These are phyloP conservation scores for Polyporus arcularius DNA, from an alignment of 768 basidiomycete species.

Conservation along the genomic window DNA sequence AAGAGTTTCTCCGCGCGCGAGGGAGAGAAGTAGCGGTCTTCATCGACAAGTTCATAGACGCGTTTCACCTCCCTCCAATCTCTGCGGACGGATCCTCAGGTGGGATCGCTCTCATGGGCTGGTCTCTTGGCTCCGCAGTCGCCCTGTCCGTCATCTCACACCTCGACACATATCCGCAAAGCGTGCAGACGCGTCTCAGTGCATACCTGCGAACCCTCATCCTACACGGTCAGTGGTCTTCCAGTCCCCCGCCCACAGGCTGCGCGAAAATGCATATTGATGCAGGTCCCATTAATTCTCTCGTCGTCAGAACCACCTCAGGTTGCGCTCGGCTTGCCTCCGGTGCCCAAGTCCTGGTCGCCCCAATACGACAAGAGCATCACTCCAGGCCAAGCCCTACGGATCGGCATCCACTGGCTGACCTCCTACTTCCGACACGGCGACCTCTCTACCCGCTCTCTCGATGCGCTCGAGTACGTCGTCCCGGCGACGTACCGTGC, in stretches of 20 bases:
- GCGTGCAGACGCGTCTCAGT: not conserved
- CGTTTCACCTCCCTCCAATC: not conserved
- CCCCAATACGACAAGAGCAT: not conserved
- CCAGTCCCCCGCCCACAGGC: not conserved
- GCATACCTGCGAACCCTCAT: constrained; percentile 2
- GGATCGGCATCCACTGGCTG: not conserved
- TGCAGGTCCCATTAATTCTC: too few species aligned
- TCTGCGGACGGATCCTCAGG: constrained; percentile 1
- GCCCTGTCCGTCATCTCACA: constrained; percentile 6
- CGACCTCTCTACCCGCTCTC: constrained; percentile 7
- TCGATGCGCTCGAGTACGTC: constrained; percentile 1
- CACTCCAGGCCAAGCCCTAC: not conserved
- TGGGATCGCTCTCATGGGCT: constrained; percentile 10
- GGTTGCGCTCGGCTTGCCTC: not conserved
- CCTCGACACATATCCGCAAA: not conserved
- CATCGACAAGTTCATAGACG: constrained; percentile 7
- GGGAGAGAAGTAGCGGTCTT: constrained; percentile 22
- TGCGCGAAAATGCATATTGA: not conserved
- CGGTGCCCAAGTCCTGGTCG: not conserved
- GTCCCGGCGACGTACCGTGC: not conserved
- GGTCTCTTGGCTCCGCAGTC: constrained; percentile 3
- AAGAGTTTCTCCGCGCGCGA: constrained; percentile 28
- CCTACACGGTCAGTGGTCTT: not conserved
- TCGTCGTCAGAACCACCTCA: not conserved
- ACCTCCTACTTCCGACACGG: constrained; percentile 9